A percentile compares a stretch with the other conserved stretches of the same genome.
phyloP scores from a whole-genome alignment of 225 moss, liverwort and hornwort genomes.

The Bryoerythrophyllum caledonicum region DNA sequence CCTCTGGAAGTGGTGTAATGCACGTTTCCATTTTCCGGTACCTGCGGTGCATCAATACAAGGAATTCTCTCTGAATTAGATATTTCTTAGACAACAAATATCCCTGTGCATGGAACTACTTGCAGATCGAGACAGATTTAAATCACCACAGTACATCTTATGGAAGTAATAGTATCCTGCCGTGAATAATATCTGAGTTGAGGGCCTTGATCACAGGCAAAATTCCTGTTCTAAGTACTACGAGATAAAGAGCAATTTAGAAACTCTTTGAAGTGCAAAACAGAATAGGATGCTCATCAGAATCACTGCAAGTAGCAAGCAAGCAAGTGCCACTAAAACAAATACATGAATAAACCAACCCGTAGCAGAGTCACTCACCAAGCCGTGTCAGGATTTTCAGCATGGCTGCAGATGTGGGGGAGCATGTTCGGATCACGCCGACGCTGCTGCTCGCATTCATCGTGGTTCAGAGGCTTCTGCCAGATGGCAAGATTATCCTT shows the following conservation, averaged over 20 bases:
- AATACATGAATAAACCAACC: neutral
- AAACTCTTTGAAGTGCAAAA: neutral
- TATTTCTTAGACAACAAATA: neutral
- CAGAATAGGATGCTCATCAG: neutral
- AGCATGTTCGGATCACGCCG: conserved; percentile 49
- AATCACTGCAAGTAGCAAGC: neutral
- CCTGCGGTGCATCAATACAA: conserved; percentile 40
- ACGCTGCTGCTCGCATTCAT: conserved; percentile 59
- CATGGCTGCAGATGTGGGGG: conserved; percentile 78
- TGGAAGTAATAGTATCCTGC: neutral
- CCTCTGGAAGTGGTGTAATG: conserved; percentile 80
- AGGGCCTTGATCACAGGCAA: neutral
- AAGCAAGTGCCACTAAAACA: neutral
- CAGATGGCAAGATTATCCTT: conserved; percentile 91
- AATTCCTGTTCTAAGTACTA: neutral
- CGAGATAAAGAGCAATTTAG: neutral
- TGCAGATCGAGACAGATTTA: neutral
- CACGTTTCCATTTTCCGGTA: conserved; percentile 91
- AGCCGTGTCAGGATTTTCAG: conserved; percentile 82
- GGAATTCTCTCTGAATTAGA: neutral
- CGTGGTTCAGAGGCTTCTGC: conserved; percentile 87
- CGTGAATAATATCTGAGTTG: neutral
- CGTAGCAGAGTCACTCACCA: conserved; percentile 53
- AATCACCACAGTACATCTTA: neutral
- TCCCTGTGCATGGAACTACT: neutral